Base-by-base conservation (phyloP, 352 stramenopile genomes). In the Phytophthora pistaciae region DNA sequence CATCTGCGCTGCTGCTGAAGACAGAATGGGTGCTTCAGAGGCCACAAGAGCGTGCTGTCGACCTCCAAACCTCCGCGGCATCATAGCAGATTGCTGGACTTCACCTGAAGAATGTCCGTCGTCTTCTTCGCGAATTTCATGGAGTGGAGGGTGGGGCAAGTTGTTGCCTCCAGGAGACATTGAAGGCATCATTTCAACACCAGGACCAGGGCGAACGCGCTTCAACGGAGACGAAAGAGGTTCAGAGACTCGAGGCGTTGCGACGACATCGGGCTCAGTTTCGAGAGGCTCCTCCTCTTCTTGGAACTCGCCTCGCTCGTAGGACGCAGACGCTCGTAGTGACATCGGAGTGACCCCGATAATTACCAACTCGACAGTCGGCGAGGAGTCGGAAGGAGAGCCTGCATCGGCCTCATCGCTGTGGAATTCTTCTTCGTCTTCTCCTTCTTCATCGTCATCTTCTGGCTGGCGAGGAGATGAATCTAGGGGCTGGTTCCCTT, bases 11-110 rank as follows among this genome's bases (percentile, higher is more conserved):
- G 77, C 85, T 1, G 85, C 68, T 7, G 85, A 91, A 14, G 84
- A 85, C 13, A 93, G 58, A 25, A 95, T 92, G 6, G 85, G 79
- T 9, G 82, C 70, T n/a, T 95, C 85, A 0, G 60, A 66, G 36
- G 25, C 46, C 20, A 56, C 55, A 5, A 56, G 21, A 5, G 11
- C 2, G 14, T 60, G 60, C 3, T 29, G 57, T 52, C 60, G 60
- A n/a, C 46, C 71, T 38, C 9, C n/a, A 48, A 72, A 69, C 18
- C 16, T 36, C 5, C 31, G 56, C 54, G 61, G 5, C 46, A 49
- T 33, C 16, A 18, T 3, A 16, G n/a, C 2, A 29, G 23, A 16
- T 7, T 69, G 29, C 13, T 60, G 8, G 8, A 7, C 18, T 29
- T n/a, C 27, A 23, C 46, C 21, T 3, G n/a, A 38, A 18, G 18